phyloP scores from a whole-genome alignment of 73 alveolate genomes.

The Paramecium biaurelia region DNA sequence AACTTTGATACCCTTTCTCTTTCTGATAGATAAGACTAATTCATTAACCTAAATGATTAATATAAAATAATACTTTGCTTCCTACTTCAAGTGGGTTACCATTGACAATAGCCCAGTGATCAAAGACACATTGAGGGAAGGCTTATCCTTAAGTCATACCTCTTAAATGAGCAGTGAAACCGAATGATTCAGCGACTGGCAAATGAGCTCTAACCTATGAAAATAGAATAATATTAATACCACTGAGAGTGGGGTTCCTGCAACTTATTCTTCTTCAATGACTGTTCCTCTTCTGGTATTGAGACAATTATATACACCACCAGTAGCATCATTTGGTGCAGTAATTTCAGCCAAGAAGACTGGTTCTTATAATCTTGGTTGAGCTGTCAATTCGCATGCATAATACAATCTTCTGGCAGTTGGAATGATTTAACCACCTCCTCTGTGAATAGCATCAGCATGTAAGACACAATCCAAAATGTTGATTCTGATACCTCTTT shows the following conservation, averaged over 20 bases:
- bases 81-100: slow-evolving; percentile 78
- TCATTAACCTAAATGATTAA: slow-evolving; percentile 57
- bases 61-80: slow-evolving; percentile 6
- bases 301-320: slow-evolving; percentile 92
- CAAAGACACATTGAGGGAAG: slow-evolving; percentile 99
- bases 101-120: slow-evolving; percentile 93
- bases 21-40: slow-evolving; percentile 82
- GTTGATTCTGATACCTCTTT: too few species aligned
- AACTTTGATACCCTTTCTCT: slow-evolving; percentile 94
- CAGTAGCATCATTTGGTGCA: slow-evolving; percentile 90
- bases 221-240: slow-evolving; percentile 1
- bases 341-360: slow-evolving; percentile 83
- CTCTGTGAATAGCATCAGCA: slow-evolving; percentile 93
- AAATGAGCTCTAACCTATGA: slow-evolving; percentile 88
- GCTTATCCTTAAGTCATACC: slow-evolving; percentile 99
- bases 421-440: slow-evolving; percentile 95
- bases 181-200: slow-evolving; percentile 99
- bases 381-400: slow-evolving; percentile 86
- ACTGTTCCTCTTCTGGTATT: slow-evolving; percentile 96
- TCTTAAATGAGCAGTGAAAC: slow-evolving; percentile 97
- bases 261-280: slow-evolving; percentile 85
- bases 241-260: slow-evolving; percentile 84
- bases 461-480: slow-evolving; percentile 82
- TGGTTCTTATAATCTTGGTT: slow-evolving; percentile 92
- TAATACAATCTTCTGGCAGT: slow-evolving; percentile 90